Evolutionary conservation across 2,329 filamentous ascomycete species (phyloP).

Genomic region (Aspergillus sp.): DNA sequence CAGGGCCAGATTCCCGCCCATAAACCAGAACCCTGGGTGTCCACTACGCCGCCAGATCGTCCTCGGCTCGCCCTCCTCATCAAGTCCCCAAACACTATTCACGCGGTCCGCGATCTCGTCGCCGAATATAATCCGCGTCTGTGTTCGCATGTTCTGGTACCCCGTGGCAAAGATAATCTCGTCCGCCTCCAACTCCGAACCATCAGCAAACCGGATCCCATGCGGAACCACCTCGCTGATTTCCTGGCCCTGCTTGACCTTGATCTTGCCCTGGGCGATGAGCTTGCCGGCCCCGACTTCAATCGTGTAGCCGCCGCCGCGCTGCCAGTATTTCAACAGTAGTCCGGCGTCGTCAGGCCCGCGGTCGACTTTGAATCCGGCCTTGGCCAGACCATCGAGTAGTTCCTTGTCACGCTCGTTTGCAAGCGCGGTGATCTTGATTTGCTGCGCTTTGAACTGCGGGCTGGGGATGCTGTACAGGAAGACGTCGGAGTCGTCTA

Average conservation of each 20-base stretch:
- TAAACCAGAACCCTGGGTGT: slow-evolving; percentile 67
- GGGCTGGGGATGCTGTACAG: slow-evolving; percentile 58
- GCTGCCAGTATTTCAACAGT: slow-evolving; percentile 63
- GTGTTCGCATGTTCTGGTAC: slow-evolving; percentile 68
- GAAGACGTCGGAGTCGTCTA: slow-evolving; percentile 66
- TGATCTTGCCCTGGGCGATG: slow-evolving; percentile 64
- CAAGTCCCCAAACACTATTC: slow-evolving; percentile 62
- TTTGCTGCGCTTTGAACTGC: slow-evolving; percentile 61
- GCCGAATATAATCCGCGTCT: slow-evolving; percentile 62
- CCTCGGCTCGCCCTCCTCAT: slow-evolving; percentile 55
- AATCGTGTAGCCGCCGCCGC: slow-evolving; percentile 70
- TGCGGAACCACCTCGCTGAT: slow-evolving; percentile 53
- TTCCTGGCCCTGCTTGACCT: slow-evolving; percentile 63
- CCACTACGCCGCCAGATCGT: slow-evolving; percentile 62
- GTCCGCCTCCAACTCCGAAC: slow-evolving; percentile 59
- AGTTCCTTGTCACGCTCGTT: slow-evolving; percentile 36
- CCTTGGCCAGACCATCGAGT: slow-evolving; percentile 50
- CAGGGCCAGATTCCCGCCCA: slow-evolving; percentile 64
- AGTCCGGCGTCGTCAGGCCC: slow-evolving; percentile 60
- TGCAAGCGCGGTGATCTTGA: slow-evolving; percentile 43
- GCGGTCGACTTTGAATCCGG: slow-evolving; percentile 61
- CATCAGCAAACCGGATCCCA: slow-evolving; percentile 56
- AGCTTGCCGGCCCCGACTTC: slow-evolving; percentile 65
- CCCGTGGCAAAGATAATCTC: slow-evolving; percentile 60
- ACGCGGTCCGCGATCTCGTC: slow-evolving; percentile 60